Evolutionary conservation across 1,139 yeast species (phyloP), one percentile per base, ranked within the genome.

Genomic region (Pichia sp.): DNA sequence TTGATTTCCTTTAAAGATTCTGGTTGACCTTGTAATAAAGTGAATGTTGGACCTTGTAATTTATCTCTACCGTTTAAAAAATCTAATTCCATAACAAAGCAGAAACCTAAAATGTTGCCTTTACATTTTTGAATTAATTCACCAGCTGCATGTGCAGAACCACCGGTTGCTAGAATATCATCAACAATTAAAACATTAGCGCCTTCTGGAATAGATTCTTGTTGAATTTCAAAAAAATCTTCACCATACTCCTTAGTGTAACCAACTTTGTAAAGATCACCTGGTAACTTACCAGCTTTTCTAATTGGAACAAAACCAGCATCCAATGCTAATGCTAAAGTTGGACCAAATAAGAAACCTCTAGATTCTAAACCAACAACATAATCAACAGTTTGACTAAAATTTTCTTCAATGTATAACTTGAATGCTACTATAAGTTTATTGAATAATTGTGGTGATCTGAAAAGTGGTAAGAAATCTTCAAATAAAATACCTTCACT

Each of bases 91-190:
- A 92, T 79, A 43, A 92, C 87, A 63, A 92, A 92, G 58, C 84
- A 72, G 68, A 81, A 92, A 69, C 89, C 95, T 42, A 82, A 67
- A 49, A 90, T 77, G 50, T 83, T 77, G 51, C 82, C 96, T 47
- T 82, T 83, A 53, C 64, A 61, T 68, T 78, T 71, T 62, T 69
- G 68, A 47, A 88, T 85, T 57, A 94, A 77, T 61, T 86, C 84
- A 50, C 96, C 97, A 40, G 97, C 98, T 53, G 95, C 97, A 52
- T 70, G 72, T 22, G 98, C 98, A 63, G 95, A 84, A 40, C 98
- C 98, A 57, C 97, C 98, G 40, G 98, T 92, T 44, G 98, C 98
- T 67, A 94, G 85, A 60, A 92, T 89, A 65, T 92, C 99, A 66
- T 92, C 98, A 34, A 92, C 95, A 57, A 92, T 76, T 41, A 92